Base-by-base conservation (phyloP, 371 early-diverging fungal species). In the Mortierella sp. region DNA sequence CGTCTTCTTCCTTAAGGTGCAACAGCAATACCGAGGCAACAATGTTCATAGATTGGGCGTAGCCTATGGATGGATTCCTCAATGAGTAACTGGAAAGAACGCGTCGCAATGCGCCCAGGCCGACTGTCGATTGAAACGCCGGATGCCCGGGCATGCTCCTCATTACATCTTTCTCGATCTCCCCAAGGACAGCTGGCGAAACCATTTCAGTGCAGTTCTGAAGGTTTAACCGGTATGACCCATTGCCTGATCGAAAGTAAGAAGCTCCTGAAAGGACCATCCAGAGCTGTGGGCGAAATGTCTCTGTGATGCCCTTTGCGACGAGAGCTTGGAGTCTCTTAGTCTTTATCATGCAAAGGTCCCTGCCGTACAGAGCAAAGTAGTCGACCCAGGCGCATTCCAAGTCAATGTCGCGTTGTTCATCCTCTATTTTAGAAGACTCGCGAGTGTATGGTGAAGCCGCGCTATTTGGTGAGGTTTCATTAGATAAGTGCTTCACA, bases 1-100 rank as follows among this genome's bases (percentile, higher is more conserved):
- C 92, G 47, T 91, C 90, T 37, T 90, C 90, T 75, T 93, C 93
- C 39, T 84, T 77, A 26, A 90, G 61, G 70, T 88, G 86, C 24
- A 92, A 83, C 16, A 93, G 83, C n/a, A 93, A 66, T 5, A 88
- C 86, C 0, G 91, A 86, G 2, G 89, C 86, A 11, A 93, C 86
- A 69, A 93, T 90, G 70, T 93, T 93, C 60, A 93, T 83, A 3
- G 92, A 91, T 66, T 93, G 93, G 0, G 91, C 91, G 77, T 93
- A 93, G 11, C 93, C 93, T 14, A 92, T 86, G 0, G 85, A 75
- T 0, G 91, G 88, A 66, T 93, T 92, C 9, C 92, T 73, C 87
- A 86, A 88, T 12, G 92, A 89, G 71, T 90, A 93, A 6, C 89
- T 86, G 30, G 85, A 85, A 58, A 93, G 78, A 11, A 93, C 79